Base-by-base conservation (phyloP, 352 stramenopile genomes). In the Phytophthora parvispora region DNA sequence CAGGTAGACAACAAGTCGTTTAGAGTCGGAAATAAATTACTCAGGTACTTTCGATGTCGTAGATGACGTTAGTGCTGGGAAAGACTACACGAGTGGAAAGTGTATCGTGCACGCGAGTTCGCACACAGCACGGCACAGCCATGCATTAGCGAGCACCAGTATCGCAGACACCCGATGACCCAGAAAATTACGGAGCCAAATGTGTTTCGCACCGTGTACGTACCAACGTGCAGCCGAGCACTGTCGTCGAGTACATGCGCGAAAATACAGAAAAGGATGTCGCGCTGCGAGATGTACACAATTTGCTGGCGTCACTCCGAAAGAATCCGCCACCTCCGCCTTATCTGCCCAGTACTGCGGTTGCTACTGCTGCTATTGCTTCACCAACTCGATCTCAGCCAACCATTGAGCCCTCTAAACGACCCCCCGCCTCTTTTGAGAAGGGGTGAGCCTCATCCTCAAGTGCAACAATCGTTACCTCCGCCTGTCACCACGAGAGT, bases 61-160 rank as follows among this genome's bases (percentile, higher is more conserved):
- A 75, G 68, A 75, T 75, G 34, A 75, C 62, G 4, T 57, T 72
- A 51, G 68, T 75, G 27, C 16, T 75, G 16, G 27, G 20, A 62
- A 42, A 49, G 54, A 75, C 52, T 67, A 61, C 42, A 60, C 50
- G 6, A 68, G 28, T 54, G 63, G 57, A 25, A 61, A 64, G 38
- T 75, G 56, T n/a, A 59, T 68, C 4, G 68, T 75, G 12, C 40
- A 72, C 32, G 68, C 72, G 57, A 75, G 56, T 58, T 75, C 68
- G 4, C 68, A 75, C 51, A 71, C 62, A 2, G 43, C 68, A 8
- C 29, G 53, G 7, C 68, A 75, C 68, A 75, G 72, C 28, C 68
- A 75, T 16, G 29, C 43, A 22, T 28, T 75, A 27, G 68, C 68
- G 22, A 58, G 67, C 43, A 62, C 50, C 50, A 60, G 20, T 75